Conservation (phyloP, 257 asterid genomes). For the Perilla frutescens region DNA sequence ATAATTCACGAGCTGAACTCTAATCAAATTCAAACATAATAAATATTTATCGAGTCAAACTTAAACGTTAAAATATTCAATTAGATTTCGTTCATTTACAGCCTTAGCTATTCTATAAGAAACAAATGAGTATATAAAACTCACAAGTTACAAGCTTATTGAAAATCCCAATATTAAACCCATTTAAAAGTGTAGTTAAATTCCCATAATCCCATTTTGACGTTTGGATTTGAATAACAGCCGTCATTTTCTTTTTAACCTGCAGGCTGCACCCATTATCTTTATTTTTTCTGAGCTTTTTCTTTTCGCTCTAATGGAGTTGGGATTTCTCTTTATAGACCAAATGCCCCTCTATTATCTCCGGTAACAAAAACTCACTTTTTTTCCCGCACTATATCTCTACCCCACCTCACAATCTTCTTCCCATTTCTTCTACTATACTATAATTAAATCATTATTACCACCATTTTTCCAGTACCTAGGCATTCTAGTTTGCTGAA, state of each 20-base stretch:
- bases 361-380: slow-evolving; percentile 15
- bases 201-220: not conserved
- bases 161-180: too few relatives aligned
- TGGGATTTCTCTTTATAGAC: slow-evolving; percentile 14
- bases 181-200: not conserved
- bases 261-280: not conserved
- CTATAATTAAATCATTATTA: not conserved
- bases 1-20: too few relatives aligned
- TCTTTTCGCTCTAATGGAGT: slow-evolving; percentile 36
- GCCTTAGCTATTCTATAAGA: too few relatives aligned
- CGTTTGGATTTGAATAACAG: slow-evolving; percentile 26
- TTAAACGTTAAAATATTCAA: too few relatives aligned
- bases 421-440: slow-evolving; percentile 4
- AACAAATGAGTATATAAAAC: too few relatives aligned
- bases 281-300: slow-evolving; percentile 30
- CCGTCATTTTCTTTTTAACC: slow-evolving; percentile 30
- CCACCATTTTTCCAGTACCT: slow-evolving; percentile 22
- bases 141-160: too few relatives aligned
- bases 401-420: slow-evolving; percentile 12
- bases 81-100: too few relatives aligned
- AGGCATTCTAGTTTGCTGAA: slow-evolving; percentile 25
- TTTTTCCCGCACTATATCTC: slow-evolving; percentile 20
- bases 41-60: too few relatives aligned
- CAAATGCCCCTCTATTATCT: not conserved
- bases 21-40: too few relatives aligned